A percentile compares a stretch with the other conserved stretches of the same genome.
These are phyloP conservation scores for Kuraishia borneana DNA, from an alignment of 805 yeast genomes.

Conservation along the genomic window DNA sequence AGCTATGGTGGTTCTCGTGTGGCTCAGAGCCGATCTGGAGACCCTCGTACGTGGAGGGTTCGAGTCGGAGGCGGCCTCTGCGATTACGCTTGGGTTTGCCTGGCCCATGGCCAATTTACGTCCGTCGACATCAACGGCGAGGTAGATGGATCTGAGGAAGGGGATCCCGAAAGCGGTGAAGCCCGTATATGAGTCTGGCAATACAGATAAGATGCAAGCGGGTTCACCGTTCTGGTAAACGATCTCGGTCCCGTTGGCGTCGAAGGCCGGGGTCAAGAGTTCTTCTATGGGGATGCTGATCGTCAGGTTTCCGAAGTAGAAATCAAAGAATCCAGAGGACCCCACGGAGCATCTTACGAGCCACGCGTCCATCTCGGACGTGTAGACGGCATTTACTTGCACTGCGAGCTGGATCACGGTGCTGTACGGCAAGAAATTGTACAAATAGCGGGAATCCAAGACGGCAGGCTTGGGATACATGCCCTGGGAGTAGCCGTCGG, in stretches of 20 bases:
- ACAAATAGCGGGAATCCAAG: slow-evolving; percentile 42
- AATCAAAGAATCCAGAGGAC: slow-evolving; percentile 37
- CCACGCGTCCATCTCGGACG: slow-evolving; percentile 38
- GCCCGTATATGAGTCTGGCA: slow-evolving; percentile 37
- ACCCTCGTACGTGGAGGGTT: background rate
- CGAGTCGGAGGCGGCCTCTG: background rate
- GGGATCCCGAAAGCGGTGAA: slow-evolving; percentile 48
- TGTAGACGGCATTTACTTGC: slow-evolving; percentile 58
- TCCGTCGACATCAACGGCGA: slow-evolving; percentile 57
- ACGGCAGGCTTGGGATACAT: slow-evolving; percentile 38
- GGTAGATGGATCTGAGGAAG: slow-evolving; percentile 37
- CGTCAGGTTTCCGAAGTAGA: slow-evolving; percentile 39
- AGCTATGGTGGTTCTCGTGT: background rate
- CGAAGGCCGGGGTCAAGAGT: slow-evolving; percentile 28
- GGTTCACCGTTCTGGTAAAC: slow-evolving; percentile 38
- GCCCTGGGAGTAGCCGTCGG: slow-evolving; percentile 26
- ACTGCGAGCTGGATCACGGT: slow-evolving; percentile 51
- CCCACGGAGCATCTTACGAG: slow-evolving; percentile 48
- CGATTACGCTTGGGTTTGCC: slow-evolving; percentile 13
- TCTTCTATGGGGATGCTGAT: slow-evolving; percentile 39
- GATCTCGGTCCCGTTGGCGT: slow-evolving; percentile 22
- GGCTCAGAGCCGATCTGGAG: background rate
- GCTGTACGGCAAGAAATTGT: slow-evolving; percentile 42
- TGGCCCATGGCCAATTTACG: slow-evolving; percentile 44
- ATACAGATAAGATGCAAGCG: slow-evolving; percentile 46